Percentiles rank a stretch among this genome's conserved stretches.
These are phyloP conservation scores for Lactarius akahatsu DNA, from an alignment of 768 basidiomycete species.

Conservation along the genomic window DNA sequence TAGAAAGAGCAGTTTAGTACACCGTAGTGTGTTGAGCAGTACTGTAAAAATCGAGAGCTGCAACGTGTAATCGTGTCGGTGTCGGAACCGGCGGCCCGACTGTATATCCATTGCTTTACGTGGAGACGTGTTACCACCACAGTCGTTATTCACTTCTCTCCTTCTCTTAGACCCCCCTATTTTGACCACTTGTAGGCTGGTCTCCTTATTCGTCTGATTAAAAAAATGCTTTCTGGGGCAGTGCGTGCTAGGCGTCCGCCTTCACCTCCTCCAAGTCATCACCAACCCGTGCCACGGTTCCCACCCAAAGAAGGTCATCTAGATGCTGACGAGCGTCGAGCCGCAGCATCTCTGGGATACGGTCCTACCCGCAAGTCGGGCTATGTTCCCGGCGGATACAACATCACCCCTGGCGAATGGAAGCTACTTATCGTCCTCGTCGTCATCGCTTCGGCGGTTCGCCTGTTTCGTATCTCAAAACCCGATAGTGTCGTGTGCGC, in stretches of 20 bases:
- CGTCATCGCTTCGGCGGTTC: slow-evolving; percentile 73
- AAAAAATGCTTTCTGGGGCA: slow-evolving; percentile 32
- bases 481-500: slow-evolving; percentile 93
- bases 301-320: slow-evolving; percentile 29
- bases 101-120: neutral
- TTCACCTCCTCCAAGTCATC: slow-evolving; percentile 26
- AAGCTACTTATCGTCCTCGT: slow-evolving; percentile 67
- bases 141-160: slow-evolving; percentile 21
- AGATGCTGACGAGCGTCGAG: slow-evolving; percentile 31
- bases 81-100: neutral
- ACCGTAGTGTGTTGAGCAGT: neutral
- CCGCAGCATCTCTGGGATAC: slow-evolving; percentile 28
- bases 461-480: slow-evolving; percentile 79
- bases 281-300: slow-evolving; percentile 26
- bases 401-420: slow-evolving; percentile 70
- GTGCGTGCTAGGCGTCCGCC: slow-evolving; percentile 29
- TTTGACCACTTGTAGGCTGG: slow-evolving; percentile 6
- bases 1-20: slow-evolving; percentile 35
- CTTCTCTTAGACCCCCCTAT: neutral
- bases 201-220: slow-evolving; percentile 17
- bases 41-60: neutral
- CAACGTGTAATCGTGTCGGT: too few species aligned
- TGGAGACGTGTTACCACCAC: neutral
- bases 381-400: slow-evolving; percentile 55
- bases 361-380: slow-evolving; percentile 27